Evolutionary conservation across 768 basidiomycete species (phyloP), one percentile per base, ranked within the genome.

Genomic region (Boletus bicolor): DNA sequence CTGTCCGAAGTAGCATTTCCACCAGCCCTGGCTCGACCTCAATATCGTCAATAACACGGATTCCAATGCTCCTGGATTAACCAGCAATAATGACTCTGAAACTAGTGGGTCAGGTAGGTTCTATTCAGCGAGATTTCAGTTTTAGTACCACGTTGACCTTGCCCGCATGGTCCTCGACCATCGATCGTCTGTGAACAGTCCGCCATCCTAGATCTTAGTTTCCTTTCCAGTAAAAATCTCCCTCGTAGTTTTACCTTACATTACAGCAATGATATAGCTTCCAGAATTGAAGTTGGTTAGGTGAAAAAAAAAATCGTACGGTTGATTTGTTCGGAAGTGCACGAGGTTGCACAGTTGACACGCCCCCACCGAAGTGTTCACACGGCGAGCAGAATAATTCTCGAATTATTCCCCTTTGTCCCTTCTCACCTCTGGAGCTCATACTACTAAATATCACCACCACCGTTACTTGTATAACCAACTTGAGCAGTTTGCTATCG

Each of bases 71-170:
- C 9, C 11, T 0, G 49, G 49, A 17, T 2, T 57, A 9, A 57
- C 49, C 35, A 37, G 14, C 8, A 56, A 48, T 12, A 49, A 37
- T 26, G 17, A n/a, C 10, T 34, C 47, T 14, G 56, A n/a, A 39
- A 57, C 19, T 26, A 26, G 42, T 7, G 55, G 43, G 7, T 57
- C 38, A 12, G 39, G 56, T 57, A 41, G 12, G 55, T 49, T 28
- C 21, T 26, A 9, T 24, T 28, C 8, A 26, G 14, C 12, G 28
- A 19, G 19, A 7, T 19, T 10, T 47, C 24, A 7, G 12, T 12
- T n/a, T 28, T 14, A 14, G 21, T 17, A 12, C 7, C 42, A 15
- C 14, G 26, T 17, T 30, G 44, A 19, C 44, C 17, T 12, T 28
- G 17, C n/a, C 1, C 6, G 11, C n/a, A 24, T 30, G n/a, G 28